Base-by-base conservation (phyloP, 75 land plant genomes). In the Selaginella moellendorffii region DNA sequence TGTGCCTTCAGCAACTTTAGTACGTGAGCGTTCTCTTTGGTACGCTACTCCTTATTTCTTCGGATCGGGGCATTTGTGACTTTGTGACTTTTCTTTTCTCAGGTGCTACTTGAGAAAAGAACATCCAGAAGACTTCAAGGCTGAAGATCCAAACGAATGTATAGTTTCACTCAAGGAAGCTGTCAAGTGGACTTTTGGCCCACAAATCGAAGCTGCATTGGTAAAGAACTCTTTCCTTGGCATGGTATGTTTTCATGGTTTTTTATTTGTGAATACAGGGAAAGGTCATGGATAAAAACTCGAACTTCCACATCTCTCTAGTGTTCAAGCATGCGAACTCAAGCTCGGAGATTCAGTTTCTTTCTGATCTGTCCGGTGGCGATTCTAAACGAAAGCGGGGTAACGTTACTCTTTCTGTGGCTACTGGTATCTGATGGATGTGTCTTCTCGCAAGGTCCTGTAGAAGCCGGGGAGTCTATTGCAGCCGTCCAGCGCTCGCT, bases 81-180 rank as follows among this genome's bases (percentile, higher is more conserved):
- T 36, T n/a, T n/a, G n/a, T n/a, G n/a, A n/a, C n/a, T n/a, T n/a
- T n/a, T n/a, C n/a, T 5, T 5, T 36, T 36, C 46, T 31, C 73
- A 90, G 97, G 79, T 64, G 70, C 24, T 70, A 82, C 64, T 53
- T 91, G 72, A 83, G 77, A 64, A 30, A 71, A 52, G 80, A 74
- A 31, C 82, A 77, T 75, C 79, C 67, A 0, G 58, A 65, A 59
- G 83, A 87, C 66, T 80, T 80, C 29, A 67, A 69, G 31, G 76
- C 72, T 23, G 68, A 62, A 36, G 27, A 64, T 29, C 63, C 54
- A 29, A 71, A 52, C 9, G 64, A 73, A 24, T 30, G 60, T 30
- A 28, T 80, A 29, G 77, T 75, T 1, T 67, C 93, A 26, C 62
- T 73, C 27, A 87, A 91, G 71, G 93, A 91, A 29, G 81, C 82